Evolutionary conservation across 192 early-diverging fungal species (phyloP).

Genomic region (Coemansia sp.): DNA sequence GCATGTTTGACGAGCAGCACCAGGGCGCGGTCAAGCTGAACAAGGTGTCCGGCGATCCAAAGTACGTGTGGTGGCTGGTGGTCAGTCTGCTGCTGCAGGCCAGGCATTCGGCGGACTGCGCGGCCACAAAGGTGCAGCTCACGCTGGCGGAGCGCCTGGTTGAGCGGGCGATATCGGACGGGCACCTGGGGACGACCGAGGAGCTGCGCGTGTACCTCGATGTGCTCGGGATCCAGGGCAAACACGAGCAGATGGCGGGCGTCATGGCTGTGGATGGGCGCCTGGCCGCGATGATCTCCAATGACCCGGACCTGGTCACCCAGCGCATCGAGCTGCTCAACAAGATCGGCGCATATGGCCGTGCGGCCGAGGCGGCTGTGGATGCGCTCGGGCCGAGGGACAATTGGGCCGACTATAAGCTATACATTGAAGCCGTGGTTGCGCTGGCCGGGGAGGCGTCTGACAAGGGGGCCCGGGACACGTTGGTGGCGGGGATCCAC

Average conservation of each 20-base stretch:
- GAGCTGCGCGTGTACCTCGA: conserved; percentile 76
- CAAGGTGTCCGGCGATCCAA: conserved; percentile 72
- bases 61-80: conserved; percentile 80
- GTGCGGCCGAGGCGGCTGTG: no score
- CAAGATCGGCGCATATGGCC: conserved; percentile 43
- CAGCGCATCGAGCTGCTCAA: conserved; percentile 56
- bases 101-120: conserved; percentile 15
- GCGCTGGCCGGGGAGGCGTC: no score
- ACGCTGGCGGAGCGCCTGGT: conserved; percentile 83
- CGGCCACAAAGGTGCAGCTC: conserved; percentile 55
- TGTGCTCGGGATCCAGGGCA: conserved; percentile 66
- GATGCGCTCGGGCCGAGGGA: no score
- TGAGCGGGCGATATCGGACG: conserved; percentile 69
- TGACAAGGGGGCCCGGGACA: no score
- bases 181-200: conserved; percentile 66
- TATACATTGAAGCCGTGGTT: no score
- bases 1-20: conserved; percentile 56
- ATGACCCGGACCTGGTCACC: no score
- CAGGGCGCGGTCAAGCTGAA: conserved; percentile 78
- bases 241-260: conserved; percentile 62
- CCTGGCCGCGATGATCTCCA: no score
- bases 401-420: no score
- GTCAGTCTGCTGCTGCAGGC: conserved; percentile 79
- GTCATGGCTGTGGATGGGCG: conserved; percentile 56
- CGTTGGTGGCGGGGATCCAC: neutral